Evolutionary conservation across 768 basidiomycete species (phyloP), one percentile per base, ranked within the genome.

Genomic region (Boletus huronensis): DNA sequence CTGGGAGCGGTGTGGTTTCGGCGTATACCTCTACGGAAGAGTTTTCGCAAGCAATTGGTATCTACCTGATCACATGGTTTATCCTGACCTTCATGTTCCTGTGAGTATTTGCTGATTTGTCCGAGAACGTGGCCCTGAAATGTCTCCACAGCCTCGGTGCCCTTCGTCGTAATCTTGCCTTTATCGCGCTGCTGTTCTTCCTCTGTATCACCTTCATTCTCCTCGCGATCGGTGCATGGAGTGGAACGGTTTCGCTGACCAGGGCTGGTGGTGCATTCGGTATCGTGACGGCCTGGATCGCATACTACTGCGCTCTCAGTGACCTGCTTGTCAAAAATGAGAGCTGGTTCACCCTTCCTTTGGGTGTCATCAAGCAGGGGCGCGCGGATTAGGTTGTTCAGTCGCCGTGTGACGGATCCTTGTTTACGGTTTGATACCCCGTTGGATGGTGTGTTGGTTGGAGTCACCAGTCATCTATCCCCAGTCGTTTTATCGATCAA

Each of bases 1-100:
- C 92, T 2, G 77, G 79, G 26, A 80, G 79, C 5, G 90, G 90
- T 14, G 77, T 93, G 43, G 11, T 60, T 5, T 66, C 75, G 0
- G 80, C 90, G 0, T 93, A 85, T 63, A 46, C 60, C 0, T 48
- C 57, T 0, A 47, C 50, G 0, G 62, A 64, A 0, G 79, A 84
- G 62, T 65, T 87, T 13, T 45, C 61, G 6, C 77, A 79, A 45
- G 90, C 88, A 0, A 61, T 93, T 13, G 90, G 86, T 3, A 85
- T 93, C 54, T 93, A 81, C 72, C 76, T 93, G 25, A 75, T 82
- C 43, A 75, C 82, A 17, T 93, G 91, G 91, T 81, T 80, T 62
- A 70, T 90, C 55, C 73, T 92, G 31, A 89, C 90, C 0, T 78
- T 82, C 70, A 69, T 89, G 63, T 75, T 90, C 59, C 55, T 84